A percentile compares a stretch with the other conserved stretches of the same genome.
phyloP scores from a whole-genome alignment of 805 yeast genomes.

The Blastobotrys attinorum region DNA sequence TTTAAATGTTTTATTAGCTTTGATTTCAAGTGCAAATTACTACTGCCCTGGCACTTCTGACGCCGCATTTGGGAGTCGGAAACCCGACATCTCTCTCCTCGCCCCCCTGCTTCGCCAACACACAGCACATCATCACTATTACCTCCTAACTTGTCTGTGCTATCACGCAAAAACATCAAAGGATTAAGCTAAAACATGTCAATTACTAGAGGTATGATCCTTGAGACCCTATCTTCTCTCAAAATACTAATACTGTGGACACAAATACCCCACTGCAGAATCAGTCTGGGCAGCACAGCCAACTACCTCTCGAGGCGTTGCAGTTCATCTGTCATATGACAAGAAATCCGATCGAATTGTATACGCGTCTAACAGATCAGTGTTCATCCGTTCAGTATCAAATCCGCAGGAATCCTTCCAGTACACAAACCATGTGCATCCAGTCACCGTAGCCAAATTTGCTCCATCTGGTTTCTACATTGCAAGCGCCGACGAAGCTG shows the following conservation, averaged over 20 bases:
- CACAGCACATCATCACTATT: too few species aligned
- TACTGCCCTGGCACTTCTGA: too few species aligned
- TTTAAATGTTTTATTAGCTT: too few species aligned
- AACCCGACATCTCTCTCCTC: too few species aligned
- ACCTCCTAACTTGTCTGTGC: too few species aligned
- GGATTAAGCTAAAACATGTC: background rate
- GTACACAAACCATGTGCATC: constrained; percentile 60
- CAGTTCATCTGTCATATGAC: constrained; percentile 73
- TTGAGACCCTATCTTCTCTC: background rate
- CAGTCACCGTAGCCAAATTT: constrained; percentile 78
- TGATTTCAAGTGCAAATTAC: too few species aligned
- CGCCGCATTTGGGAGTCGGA: too few species aligned
- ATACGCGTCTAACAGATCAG: constrained; percentile 75
- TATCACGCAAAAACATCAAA: background rate
- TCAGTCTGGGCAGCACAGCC: constrained; percentile 70
- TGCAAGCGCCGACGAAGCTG: constrained; percentile 90
- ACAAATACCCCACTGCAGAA: too few species aligned
- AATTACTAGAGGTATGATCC: background rate
- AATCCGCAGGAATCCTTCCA: constrained; percentile 49
- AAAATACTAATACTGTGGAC: background rate
- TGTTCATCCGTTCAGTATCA: constrained; percentile 59
- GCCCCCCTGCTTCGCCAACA: too few species aligned
- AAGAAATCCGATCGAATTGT: constrained; percentile 58
- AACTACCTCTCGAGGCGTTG: constrained; percentile 58
- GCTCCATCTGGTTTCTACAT: constrained; percentile 85